Percentiles rank a stretch among this genome's conserved stretches.
phyloP scores from a whole-genome alignment of 352 stramenopile species.

The Blastocystis sp. region DNA sequence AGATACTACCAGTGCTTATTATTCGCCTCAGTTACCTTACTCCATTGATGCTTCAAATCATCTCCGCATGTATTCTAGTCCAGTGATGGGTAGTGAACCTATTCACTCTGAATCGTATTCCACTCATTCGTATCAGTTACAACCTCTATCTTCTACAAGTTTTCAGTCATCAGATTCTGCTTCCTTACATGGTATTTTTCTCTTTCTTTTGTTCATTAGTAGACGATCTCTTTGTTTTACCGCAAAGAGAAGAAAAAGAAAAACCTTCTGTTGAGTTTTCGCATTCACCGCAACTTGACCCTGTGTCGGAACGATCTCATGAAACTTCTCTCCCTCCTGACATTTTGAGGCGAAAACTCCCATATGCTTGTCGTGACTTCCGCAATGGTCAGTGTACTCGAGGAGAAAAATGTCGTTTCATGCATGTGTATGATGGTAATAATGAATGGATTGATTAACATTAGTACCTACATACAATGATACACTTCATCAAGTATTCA shows the following conservation, averaged over 20 bases:
- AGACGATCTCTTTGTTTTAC: too few relatives aligned
- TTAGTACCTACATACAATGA: constrained; percentile 2
- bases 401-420: constrained; percentile 28
- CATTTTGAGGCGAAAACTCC: background rate
- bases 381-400: constrained; percentile 14
- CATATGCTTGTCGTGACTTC: constrained; percentile 58
- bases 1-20: background rate
- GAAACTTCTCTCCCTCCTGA: background rate
- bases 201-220: too few relatives aligned
- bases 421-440: constrained; percentile 35
- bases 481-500: background rate
- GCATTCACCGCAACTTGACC: too few relatives aligned
- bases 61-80: background rate
- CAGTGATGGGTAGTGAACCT: background rate
- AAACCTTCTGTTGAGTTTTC: too few relatives aligned
- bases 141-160: too few relatives aligned
- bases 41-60: background rate
- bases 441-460: background rate
- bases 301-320: background rate
- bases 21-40: background rate
- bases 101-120: background rate
- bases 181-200: too few relatives aligned
- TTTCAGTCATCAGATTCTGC: too few relatives aligned
- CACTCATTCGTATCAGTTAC: too few relatives aligned
- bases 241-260: too few relatives aligned